These are phyloP conservation scores for Umbelopsis ramanniana DNA, from an alignment of 192 early-diverging fungal genomes.

Conservation along the genomic window DNA sequence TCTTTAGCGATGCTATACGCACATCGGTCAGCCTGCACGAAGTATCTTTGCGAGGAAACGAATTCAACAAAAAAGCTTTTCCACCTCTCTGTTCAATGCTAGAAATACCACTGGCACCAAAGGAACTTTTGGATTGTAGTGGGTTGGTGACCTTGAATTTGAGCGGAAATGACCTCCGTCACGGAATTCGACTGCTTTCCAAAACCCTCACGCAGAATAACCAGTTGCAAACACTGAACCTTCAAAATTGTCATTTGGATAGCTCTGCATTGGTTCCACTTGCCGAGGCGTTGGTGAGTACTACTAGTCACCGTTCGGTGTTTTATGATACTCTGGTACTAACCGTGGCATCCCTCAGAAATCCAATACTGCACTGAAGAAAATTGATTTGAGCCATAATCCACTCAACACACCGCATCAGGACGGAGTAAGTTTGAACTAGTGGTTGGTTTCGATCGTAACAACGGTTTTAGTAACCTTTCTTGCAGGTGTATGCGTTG, in stretches of 20 bases:
- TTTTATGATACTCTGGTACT: neutral
- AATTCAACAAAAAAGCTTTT: constrained; percentile 1
- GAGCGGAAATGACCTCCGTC: neutral
- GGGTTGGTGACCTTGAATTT: constrained; percentile 1
- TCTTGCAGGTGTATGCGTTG: neutral
- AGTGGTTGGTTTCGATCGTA: too few relatives aligned
- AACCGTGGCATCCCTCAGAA: neutral
- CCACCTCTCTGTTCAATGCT: neutral
- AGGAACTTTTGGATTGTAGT: neutral
- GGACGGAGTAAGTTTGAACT: constrained; percentile 6
- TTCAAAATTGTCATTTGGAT: neutral
- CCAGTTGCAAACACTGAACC: neutral
- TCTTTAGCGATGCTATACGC: neutral
- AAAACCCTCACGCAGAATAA: neutral
- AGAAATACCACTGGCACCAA: neutral
- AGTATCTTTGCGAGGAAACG: constrained; percentile 1
- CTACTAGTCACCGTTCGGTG: neutral
- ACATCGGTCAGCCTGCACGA: constrained; percentile 3
- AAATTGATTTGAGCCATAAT: neutral
- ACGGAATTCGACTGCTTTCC: neutral
- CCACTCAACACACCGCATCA: neutral
- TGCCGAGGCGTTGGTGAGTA: constrained; percentile 10
- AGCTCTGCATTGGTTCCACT: neutral
- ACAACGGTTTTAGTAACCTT: neutral
- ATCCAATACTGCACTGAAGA: neutral